A percentile compares a stretch with the other conserved stretches of the same genome.
Conservation (phyloP, 352 stramenopile genomes). For the Globisporangium acanthophoron region DNA sequence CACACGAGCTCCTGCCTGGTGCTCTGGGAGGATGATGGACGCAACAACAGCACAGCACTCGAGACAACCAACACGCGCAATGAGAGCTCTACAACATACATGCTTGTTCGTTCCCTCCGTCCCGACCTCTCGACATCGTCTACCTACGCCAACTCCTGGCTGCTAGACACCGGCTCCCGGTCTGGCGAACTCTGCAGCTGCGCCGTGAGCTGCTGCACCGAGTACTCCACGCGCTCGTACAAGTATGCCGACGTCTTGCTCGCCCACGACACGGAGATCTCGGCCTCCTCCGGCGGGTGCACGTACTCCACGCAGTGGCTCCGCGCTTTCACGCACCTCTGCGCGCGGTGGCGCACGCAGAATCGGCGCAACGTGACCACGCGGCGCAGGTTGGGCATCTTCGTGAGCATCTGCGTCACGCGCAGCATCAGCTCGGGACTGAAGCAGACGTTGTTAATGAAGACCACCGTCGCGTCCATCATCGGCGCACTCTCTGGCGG, state of each 20-base stretch:
- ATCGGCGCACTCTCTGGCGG: conserved; percentile 45
- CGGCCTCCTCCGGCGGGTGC: conserved; percentile 52
- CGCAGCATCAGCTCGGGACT: conserved; percentile 70
- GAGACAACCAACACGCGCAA: too few relatives aligned
- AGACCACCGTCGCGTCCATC: conserved; percentile 75
- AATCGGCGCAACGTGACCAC: conserved; percentile 77
- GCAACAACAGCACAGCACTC: too few relatives aligned
- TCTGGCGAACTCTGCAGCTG: conserved; percentile 17
- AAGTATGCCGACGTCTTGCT: conserved; percentile 70
- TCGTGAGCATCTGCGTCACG: conserved; percentile 54
- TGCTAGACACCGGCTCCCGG: too few relatives aligned
- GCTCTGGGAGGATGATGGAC: too few relatives aligned
- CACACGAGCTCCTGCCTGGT: too few relatives aligned
- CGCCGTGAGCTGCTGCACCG: conserved; percentile 28
- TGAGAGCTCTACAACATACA: neutral
- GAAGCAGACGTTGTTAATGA: conserved; percentile 88
- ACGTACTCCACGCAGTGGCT: conserved; percentile 68
- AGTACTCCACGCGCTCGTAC: conserved; percentile 58
- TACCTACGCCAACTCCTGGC: neutral
- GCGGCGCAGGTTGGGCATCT: conserved; percentile 54
- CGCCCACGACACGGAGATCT: conserved; percentile 80
- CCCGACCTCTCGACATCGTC: neutral
- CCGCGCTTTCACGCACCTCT: conserved; percentile 46
- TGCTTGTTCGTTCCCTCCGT: too few relatives aligned
- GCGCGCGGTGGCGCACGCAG: conserved; percentile 64